Evolutionary conservation across 108 stramenopile species (phyloP).

Genomic region (Skeletonema costatum): DNA sequence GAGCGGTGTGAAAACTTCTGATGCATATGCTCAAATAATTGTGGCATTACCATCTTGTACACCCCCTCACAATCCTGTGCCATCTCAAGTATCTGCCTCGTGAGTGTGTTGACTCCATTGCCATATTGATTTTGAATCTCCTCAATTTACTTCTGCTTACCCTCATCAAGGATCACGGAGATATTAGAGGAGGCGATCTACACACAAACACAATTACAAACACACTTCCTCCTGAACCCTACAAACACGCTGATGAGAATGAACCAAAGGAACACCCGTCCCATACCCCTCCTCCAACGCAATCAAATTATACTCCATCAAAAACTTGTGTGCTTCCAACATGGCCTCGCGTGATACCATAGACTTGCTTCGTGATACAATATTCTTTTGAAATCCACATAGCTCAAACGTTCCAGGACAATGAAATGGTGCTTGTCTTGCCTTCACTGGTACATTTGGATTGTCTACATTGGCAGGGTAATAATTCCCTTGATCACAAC

Average conservation of each 20-base stretch:
- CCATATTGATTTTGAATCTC: too few relatives aligned
- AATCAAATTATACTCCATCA: conserved; percentile 10
- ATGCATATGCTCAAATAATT: too few relatives aligned
- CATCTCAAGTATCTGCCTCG: too few relatives aligned
- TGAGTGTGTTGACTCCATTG: too few relatives aligned
- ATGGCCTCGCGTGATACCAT: too few relatives aligned
- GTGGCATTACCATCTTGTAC: too few relatives aligned
- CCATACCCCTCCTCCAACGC: conserved; percentile 19
- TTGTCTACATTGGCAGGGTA: conserved; percentile 13
- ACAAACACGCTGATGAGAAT: conserved; percentile 30
- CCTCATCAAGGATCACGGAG: too few relatives aligned
- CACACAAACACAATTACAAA: not conserved
- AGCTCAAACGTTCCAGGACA: conserved; percentile 11
- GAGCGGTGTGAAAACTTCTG: too few relatives aligned
- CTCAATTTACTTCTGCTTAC: too few relatives aligned
- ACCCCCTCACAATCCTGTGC: too few relatives aligned
- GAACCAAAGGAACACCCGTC: conserved; percentile 23
- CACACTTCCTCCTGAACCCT: not conserved
- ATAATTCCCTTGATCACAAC: conserved; percentile 37
- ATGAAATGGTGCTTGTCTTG: not conserved
- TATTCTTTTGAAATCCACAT: conserved; percentile 13
- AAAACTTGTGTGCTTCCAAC: conserved; percentile 11
- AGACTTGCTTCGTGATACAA: not conserved
- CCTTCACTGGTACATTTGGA: not conserved
- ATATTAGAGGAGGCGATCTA: too few relatives aligned